Evolutionary conservation across 805 yeast genomes (phyloP), one percentile per base, ranked within the genome.

Genomic region (Kazachstania psychrophila): DNA sequence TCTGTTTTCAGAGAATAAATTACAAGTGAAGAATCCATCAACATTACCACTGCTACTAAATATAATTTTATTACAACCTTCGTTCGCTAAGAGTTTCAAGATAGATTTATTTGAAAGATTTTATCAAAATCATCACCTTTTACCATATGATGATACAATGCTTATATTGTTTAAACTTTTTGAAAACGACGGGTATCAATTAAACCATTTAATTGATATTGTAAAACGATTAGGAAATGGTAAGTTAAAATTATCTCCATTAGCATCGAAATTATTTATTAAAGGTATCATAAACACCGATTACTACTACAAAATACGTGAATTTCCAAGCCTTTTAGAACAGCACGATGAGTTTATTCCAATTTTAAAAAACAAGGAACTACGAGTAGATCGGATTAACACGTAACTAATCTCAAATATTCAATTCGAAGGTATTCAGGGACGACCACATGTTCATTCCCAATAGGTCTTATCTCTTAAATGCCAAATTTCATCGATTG

Each of bases 11-110:
- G 50, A 49, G n/a, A 38, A 37, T 12, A 45, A 42, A 16, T 8
- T 49, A 2, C 31, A 33, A 5, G 40, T 54, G 10, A 37, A 34
- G 12, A 58, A 58, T 37, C 33, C 32, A 6, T 34, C 44, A 2
- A 46, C 58, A 4, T 33, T 47, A 13, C 45, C 58, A 1, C 28
- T 56, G 11, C 38, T 58, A 12, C 37, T 58, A 13, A 51, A 50
- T 34, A 45, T 56, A 46, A 35, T 49, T 8, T 22, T 58, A 15
- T 27, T 48, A 23, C 23, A 26, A 26, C 34, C 34, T 4, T 23
- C 22, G 15, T 36, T 13, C 12, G 3, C 34, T 2, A 30, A 25
- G 16, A 16, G 34, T 2, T 36, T 36, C 31, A 36, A 36, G 13
- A 8, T 36, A 6, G 31, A 31, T 11, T 12, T 36, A 13, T 36